Conservation (phyloP, 2,329 filamentous ascomycete species). For the Hypomyces rosellus region DNA sequence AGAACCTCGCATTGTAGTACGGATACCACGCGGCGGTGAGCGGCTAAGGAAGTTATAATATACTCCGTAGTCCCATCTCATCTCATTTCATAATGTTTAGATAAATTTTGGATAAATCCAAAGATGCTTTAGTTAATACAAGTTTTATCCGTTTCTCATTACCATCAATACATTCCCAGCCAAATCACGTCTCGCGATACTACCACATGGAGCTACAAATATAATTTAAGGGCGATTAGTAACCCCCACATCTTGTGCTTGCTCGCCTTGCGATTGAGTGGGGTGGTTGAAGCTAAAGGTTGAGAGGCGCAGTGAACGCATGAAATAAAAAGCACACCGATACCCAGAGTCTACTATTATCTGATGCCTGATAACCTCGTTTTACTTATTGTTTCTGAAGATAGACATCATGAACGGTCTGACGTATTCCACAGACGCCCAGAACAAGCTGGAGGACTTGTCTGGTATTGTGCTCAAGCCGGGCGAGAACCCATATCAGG, state of each 20-base stretch:
- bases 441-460: constrained; percentile 49
- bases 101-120: not conserved
- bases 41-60: constrained; percentile 5
- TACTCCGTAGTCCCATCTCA: not conserved
- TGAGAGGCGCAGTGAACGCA: not conserved
- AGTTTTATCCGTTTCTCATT: no score
- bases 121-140: not conserved
- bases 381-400: not conserved
- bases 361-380: not conserved
- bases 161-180: no score
- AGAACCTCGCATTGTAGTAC: constrained; percentile 36
- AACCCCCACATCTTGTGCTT: not conserved
- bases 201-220: no score
- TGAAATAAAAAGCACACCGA: not conserved
- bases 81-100: no score
- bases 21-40: constrained; percentile 19
- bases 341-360: no score
- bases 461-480: constrained; percentile 44
- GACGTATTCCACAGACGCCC: constrained; percentile 27
- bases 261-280: not conserved
- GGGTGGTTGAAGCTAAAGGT: not conserved
- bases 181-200: no score
- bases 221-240: constrained; percentile 9
- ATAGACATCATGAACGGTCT: not conserved
- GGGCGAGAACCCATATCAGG: constrained; percentile 68